A percentile compares a stretch with the other conserved stretches of the same genome.
Conservation (phyloP, 257 asterid species). For the Catharanthus roseus region DNA sequence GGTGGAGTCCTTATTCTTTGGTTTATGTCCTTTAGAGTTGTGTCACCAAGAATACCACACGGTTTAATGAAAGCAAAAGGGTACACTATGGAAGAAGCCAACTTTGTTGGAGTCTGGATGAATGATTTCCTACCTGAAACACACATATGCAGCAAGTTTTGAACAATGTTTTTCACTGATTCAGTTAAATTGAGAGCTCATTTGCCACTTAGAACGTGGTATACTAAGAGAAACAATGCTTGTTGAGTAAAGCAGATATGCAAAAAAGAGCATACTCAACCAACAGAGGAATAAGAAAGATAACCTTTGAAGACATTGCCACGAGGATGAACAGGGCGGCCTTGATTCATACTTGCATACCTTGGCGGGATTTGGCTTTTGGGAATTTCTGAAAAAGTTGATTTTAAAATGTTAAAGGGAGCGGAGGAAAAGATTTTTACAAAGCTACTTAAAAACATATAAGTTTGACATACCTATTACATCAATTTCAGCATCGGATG, state of each 20-base stretch:
- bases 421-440: background rate
- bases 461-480: constrained; percentile 15
- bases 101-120: constrained; percentile 7
- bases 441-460: background rate
- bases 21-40: constrained; percentile 36
- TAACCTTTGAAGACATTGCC: constrained; percentile 23
- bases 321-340: constrained; percentile 4
- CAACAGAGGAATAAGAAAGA: background rate
- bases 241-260: background rate
- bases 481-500: constrained; percentile 16
- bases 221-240: background rate
- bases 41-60: constrained; percentile 27
- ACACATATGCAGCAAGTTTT: too few relatives aligned
- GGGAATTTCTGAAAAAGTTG: constrained; percentile 4
- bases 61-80: constrained; percentile 36
- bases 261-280: background rate
- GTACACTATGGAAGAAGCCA: constrained; percentile 27
- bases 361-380: constrained; percentile 4
- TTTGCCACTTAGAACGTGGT: background rate
- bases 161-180: background rate
- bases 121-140: constrained; percentile 27
- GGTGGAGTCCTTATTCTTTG: constrained; percentile 21
- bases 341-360: constrained; percentile 7
- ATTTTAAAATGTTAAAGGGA: background rate
- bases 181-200: background rate